Base-by-base conservation (phyloP, 371 early-diverging fungal genomes). In the Mucor mucedo region DNA sequence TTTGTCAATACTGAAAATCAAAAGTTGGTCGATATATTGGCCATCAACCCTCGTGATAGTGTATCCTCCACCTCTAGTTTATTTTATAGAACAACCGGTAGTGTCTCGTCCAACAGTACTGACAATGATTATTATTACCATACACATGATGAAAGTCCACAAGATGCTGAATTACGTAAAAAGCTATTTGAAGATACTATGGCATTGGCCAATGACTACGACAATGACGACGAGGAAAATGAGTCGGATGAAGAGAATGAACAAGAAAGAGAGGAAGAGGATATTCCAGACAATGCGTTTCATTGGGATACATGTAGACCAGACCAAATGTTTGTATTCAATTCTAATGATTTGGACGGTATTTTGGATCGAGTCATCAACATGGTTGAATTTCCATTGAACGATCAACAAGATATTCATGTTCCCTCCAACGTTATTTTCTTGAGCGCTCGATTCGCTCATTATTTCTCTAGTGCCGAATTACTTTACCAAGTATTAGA, bases 301-400 rank as follows among this genome's bases (percentile, higher is more conserved):
- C 78, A 88, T 39, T 95, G 90, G 91, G 89, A 89, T 58, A 84
- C 73, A 52, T 91, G 94, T 74, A 77, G 80, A 48, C 88, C 87
- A 10, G 91, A 93, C 75, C 95, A 94, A 40, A 95, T 95, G 95
- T 89, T 94, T 81, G 97, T 95, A 16, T 93, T 96, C 73, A 85
- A 88, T 28, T 80, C 81, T 40, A 78, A 83, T 48, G 82, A 90
- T 28, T 75, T 95, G 44, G 80, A 84, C 4, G 84, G 82, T 52
- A 87, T 96, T 28, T 74, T 96, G 32, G 77, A 90, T 52, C 86
- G 88, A 0, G 77, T 91, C 6, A 84, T 94, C 50, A 83, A 79
- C 32, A 70, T 84, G 16, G 85, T 91, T 55, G 84, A 81, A 35
- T 52, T 82, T 8, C 90, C 91, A 3, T 62, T 78, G 1, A 63